These are phyloP conservation scores for Trichoderma gamsii DNA, from an alignment of 495 filamentous ascomycete genomes.

Conservation along the genomic window DNA sequence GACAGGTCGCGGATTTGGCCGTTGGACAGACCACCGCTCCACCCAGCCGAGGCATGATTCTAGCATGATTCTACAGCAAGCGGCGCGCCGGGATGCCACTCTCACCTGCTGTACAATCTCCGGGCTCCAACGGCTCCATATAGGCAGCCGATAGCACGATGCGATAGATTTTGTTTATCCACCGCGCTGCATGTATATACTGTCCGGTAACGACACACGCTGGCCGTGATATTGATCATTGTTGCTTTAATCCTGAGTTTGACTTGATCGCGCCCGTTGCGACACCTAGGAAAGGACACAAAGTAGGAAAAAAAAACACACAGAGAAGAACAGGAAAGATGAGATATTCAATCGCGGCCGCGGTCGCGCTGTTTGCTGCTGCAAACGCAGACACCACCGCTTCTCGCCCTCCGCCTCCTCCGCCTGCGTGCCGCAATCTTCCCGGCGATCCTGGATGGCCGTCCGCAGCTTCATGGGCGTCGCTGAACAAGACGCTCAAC, in stretches of 20 bases:
- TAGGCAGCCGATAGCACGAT: neutral
- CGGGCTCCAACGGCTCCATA: neutral
- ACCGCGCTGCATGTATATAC: neutral
- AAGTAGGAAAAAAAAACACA: no score
- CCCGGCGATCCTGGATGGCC: constrained; percentile 29
- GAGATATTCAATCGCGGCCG: neutral
- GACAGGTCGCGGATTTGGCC: no score
- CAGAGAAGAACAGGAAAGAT: neutral
- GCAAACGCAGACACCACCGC: neutral
- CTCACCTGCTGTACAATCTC: neutral
- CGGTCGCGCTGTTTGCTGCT: neutral
- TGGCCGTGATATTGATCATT: neutral
- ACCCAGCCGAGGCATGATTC: no score
- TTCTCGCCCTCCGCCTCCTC: neutral
- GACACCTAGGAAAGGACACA: no score
- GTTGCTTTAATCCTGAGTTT: neutral
- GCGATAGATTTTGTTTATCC: neutral
- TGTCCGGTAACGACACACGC: neutral
- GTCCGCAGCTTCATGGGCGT: constrained; percentile 17
- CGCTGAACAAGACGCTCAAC: constrained; percentile 24
- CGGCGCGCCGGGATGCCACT: neutral
- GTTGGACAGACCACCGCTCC: no score
- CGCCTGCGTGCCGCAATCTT: neutral
- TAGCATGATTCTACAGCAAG: no score
- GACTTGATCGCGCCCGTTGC: neutral